Base-by-base conservation (phyloP, 2,329 filamentous ascomycete genomes). In the Hymenoscyphus fructigenus region DNA sequence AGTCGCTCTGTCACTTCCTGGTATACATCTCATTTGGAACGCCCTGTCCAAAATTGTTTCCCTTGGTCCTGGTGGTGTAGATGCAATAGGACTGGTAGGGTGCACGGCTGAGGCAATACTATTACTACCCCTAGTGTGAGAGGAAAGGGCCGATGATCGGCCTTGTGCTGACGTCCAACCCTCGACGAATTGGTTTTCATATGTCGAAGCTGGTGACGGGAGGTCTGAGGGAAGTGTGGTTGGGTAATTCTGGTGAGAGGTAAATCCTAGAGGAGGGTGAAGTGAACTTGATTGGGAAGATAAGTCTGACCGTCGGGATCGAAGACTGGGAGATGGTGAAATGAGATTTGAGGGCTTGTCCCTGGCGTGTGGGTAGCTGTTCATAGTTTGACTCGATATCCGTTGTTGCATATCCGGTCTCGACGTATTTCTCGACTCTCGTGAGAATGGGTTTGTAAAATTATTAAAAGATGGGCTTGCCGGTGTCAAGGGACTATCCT, bases 41-140 rank as follows among this genome's bases (percentile, higher is more conserved):
- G 87, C 87, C 47, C 87, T 78, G 72, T 90, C 87, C n/a, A 89
- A 75, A 60, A 90, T 89, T 0, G 87, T 88, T 75, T 90, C 87
- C 17, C 87, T 81, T 1, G 84, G 84, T 0, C 76, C 82, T 0
- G 85, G 84, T 2, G 74, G 69, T 28, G 71, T 71, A 17, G 71
- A 69, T 20, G 79, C 70, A 9, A 80, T 71, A 0, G 79, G 77
- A 7, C 78, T 76, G 17, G 61, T 57, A 1, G 79, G 78, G 17
- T 78, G 76, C 14, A 73, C 69, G 15, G 82, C 80, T 1, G 84
- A 86, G 66, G 82, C 79, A 59, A 87, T 78, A 70, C 85, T 87
- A 56, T 82, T 84, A 6, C 84, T 81, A 2, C 79, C 82, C 53
- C 84, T 79, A 0, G 82, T 78, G 1, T 86, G 85, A 1, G 86